phyloP scores from a whole-genome alignment of 1,284 basidiomycete genomes.

The Golubevia sp. region DNA sequence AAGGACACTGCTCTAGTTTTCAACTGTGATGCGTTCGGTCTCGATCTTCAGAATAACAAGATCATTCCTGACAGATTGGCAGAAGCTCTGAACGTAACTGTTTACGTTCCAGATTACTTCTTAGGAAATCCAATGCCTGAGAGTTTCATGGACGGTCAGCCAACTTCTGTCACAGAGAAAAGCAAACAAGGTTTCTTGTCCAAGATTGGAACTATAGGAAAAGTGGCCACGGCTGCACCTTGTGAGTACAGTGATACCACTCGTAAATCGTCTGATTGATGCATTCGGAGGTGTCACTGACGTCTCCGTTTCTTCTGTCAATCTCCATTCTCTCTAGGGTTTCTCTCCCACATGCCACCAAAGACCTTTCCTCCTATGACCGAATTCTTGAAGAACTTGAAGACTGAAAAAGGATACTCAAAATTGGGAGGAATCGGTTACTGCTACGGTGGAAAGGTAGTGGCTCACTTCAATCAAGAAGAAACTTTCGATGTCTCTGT shows the following conservation, averaged over 20 bases:
- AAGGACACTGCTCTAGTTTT: slow-evolving; percentile 25
- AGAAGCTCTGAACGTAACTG: slow-evolving; percentile 25
- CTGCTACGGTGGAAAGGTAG: slow-evolving; percentile 39
- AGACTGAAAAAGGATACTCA: slow-evolving; percentile 13
- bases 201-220: slow-evolving; percentile 15
- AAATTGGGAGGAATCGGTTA: slow-evolving; percentile 27
- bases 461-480: slow-evolving; percentile 19
- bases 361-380: slow-evolving; percentile 13
- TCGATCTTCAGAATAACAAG: slow-evolving; percentile 42
- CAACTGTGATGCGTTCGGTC: slow-evolving; percentile 35
- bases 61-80: slow-evolving; percentile 35
- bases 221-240: slow-evolving; percentile 15
- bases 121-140: slow-evolving; percentile 25
- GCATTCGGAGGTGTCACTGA: no score
- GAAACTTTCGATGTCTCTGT: slow-evolving; percentile 24
- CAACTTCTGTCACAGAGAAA: slow-evolving; percentile 19
- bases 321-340: slow-evolving; percentile 6
- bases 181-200: slow-evolving; percentile 10
- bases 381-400: slow-evolving; percentile 24
- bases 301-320: no score
- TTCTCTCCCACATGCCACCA: slow-evolving; percentile 15
- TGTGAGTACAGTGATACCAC: no score
- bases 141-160: slow-evolving; percentile 8
- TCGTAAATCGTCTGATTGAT: no score
- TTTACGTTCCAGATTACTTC: slow-evolving; percentile 37